Evolutionary conservation across 768 basidiomycete genomes (phyloP), one percentile per base, ranked within the genome.

Genomic region (Tricholoma hemisulphureum): DNA sequence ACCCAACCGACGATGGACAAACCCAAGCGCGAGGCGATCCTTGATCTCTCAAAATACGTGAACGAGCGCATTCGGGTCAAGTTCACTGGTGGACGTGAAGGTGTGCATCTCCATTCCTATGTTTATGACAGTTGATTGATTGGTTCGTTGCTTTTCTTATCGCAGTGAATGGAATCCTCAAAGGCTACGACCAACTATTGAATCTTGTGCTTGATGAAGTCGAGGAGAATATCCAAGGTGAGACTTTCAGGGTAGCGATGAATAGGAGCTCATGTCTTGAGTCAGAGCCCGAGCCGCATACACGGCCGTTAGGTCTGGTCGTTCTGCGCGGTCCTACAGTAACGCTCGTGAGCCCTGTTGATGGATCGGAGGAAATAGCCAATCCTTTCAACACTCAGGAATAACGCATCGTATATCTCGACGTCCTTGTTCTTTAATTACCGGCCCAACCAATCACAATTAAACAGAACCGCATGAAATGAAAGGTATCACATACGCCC

Each of bases 201-300:
- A 98, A 99, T 71, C 87, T 99, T 55, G 97, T 99, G 51, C 83
- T 99, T 51, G 97, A 99, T 72, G 93, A 97, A 58, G 94, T 98
- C 6, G 83, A 88, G 66, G 97, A 99, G 73, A 82, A 89, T 35
- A 63, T 91, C 2, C 81, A 82, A 68, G 86, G 91, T 90, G 67
- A 62, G 78, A 61, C 6, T 60, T 49, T 53, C 53, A 56, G 61
- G 53, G 58, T 59, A 48, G 49, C 60, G 39, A 41, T 53, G 48
- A 52, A 59, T 53, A 55, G 52, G 29, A 53, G 31, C 53, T 43
- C 37, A 45, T 39, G 13, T 32, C 10, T 23, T 39, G 34, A 28
- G 23, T 31, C 72, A 88, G 87, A 87, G 62, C 85, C 86, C 21
- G 81, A 89, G 63, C 82, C 80, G 16, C 81, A 81, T 49, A 83